Percentiles rank a stretch among this genome's conserved stretches.
Evolutionary conservation across 805 yeast species (phyloP).

Genomic region (Zygoascus tannicola): DNA sequence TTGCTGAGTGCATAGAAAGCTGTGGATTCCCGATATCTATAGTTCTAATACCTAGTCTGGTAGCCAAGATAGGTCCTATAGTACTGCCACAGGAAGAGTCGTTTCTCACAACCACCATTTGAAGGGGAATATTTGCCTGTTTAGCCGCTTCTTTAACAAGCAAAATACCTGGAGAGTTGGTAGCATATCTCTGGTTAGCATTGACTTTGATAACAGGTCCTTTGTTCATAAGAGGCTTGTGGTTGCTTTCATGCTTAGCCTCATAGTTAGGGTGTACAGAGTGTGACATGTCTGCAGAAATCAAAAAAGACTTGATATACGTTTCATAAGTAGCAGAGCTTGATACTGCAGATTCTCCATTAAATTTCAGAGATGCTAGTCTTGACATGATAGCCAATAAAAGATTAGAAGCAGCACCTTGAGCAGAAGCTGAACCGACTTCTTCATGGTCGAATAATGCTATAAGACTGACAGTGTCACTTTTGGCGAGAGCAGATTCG

Average conservation of each 20-base stretch:
- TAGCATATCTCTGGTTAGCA: slow-evolving; percentile 92
- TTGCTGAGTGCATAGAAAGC: slow-evolving; percentile 83
- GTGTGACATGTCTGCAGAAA: slow-evolving; percentile 95
- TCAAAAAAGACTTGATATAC: slow-evolving; percentile 58
- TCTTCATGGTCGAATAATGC: slow-evolving; percentile 95
- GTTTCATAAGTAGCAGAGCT: slow-evolving; percentile 17
- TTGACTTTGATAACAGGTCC: slow-evolving; percentile 93
- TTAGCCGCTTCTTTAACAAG: slow-evolving; percentile 65
- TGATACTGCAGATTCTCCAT: slow-evolving; percentile 21
- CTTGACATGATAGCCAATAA: slow-evolving; percentile 70
- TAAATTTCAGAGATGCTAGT: slow-evolving; percentile 37
- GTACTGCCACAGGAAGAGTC: slow-evolving; percentile 95
- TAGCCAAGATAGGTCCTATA: slow-evolving; percentile 87
- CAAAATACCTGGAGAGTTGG: slow-evolving; percentile 84
- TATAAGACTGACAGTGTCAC: slow-evolving; percentile 57
- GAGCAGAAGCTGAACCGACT: slow-evolving; percentile 86
- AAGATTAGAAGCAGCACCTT: slow-evolving; percentile 93
- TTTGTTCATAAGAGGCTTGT: slow-evolving; percentile 69
- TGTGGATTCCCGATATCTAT: slow-evolving; percentile 89
- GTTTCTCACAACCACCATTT: slow-evolving; percentile 85
- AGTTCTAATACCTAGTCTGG: slow-evolving; percentile 79
- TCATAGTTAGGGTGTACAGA: slow-evolving; percentile 92
- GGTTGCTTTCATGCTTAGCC: slow-evolving; percentile 63
- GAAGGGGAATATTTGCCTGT: slow-evolving; percentile 65
- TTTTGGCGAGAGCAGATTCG: slow-evolving; percentile 33